Conservation (phyloP, 176 grass and related monocot species). For the Eragrostis curvula region DNA sequence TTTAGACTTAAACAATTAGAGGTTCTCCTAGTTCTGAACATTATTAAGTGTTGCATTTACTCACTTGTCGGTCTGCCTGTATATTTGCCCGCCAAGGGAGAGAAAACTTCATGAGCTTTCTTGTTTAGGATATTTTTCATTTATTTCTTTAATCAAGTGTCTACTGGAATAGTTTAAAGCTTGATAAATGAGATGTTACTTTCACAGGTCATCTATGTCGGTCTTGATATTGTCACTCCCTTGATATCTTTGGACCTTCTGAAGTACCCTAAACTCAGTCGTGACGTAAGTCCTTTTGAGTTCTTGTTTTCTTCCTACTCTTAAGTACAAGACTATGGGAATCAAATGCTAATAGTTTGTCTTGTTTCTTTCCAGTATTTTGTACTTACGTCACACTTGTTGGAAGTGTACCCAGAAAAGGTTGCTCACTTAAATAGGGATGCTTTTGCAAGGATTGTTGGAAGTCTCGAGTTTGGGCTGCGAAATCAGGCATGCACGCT, state of each 20-base stretch:
- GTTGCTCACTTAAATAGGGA: conserved; percentile 86
- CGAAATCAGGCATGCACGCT: conserved; percentile 70
- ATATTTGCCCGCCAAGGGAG: not conserved
- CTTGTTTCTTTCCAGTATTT: conserved; percentile 82
- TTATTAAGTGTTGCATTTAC: not conserved
- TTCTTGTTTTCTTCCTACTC: not conserved
- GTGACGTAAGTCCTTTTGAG: conserved; percentile 69
- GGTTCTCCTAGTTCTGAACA: conserved; percentile 11
- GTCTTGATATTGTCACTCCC: conserved; percentile 93
- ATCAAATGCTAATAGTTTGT: conserved; percentile 35
- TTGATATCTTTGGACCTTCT: conserved; percentile 99
- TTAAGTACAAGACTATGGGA: conserved; percentile 12
- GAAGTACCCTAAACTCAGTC: conserved; percentile 97
- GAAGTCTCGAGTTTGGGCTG: conserved; percentile 87
- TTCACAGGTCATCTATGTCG: conserved; percentile 93
- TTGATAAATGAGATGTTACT: conserved; percentile 28
- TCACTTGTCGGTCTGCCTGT: not conserved
- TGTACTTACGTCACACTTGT: conserved; percentile 83
- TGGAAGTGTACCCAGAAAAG: conserved; percentile 99
- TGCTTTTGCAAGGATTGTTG: conserved; percentile 80
- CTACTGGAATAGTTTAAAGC: conserved; percentile 36
- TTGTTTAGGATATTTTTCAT: conserved; percentile 22
- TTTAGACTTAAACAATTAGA: conserved; percentile 4
- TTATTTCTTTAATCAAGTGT: not conserved
- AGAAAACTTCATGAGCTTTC: conserved; percentile 5